Conservation (phyloP, 139 green algal genomes). For the Tetratostichococcus sp. region DNA sequence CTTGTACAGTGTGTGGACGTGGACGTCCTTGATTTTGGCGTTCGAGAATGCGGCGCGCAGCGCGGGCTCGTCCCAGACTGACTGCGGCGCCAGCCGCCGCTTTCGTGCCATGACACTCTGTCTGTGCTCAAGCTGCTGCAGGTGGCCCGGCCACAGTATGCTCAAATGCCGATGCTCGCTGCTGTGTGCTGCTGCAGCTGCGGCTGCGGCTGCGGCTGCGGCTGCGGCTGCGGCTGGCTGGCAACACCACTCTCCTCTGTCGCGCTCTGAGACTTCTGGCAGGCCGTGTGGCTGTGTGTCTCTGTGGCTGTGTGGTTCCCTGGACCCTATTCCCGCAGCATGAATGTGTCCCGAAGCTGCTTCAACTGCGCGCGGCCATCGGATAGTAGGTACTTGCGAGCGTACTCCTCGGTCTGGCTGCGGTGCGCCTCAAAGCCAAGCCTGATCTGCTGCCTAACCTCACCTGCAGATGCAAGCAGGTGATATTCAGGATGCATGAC, state of each 20-base stretch:
- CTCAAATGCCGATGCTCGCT: background rate
- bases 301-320: too few species aligned
- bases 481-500: too few species aligned
- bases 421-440: background rate
- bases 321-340: conserved; percentile 4
- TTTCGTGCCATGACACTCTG: conserved; percentile 33
- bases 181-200: background rate
- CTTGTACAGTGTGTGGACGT: conserved; percentile 58
- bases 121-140: background rate
- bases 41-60: conserved; percentile 49
- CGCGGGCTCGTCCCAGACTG: conserved; percentile 50
- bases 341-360: conserved; percentile 36
- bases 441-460: conserved; percentile 13
- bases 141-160: too few species aligned
- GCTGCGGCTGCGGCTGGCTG: background rate
- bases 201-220: background rate
- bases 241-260: too few species aligned
- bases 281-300: too few species aligned
- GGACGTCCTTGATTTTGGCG: conserved; percentile 47
- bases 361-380: conserved; percentile 40
- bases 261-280: too few species aligned
- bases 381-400: conserved; percentile 46
- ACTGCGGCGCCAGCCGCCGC: conserved; percentile 27
- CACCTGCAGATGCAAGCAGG: conserved; percentile 19
- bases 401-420: conserved; percentile 8